Evolutionary conservation across 345 rosid genomes (phyloP), one percentile per base, ranked within the genome.

Genomic region (Mangifera indica): DNA sequence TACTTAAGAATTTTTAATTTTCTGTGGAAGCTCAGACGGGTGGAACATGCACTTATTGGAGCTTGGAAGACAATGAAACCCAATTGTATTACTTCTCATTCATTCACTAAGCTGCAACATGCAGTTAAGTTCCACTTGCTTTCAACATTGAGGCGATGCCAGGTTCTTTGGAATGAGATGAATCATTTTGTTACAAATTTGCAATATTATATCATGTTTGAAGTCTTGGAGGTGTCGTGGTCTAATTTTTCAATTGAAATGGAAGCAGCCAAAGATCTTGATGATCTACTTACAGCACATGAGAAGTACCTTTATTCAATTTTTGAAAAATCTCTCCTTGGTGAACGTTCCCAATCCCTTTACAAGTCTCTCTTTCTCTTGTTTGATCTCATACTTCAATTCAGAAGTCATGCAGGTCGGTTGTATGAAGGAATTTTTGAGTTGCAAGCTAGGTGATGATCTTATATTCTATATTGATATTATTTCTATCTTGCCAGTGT

Each of bases 51-150:
- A 11, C 97, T 92, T 29, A 92, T 89, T 60, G 97, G 98, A 72
- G 88, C 93, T 62, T 92, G 99, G 98, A 95, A 95, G 91, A 89
- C 97, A 1, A 92, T 95, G 99, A 95, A 95, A 79, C 99, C 99
- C 60, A 95, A 95, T 72, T 94, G 97, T 74, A 86, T 92, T 70
- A 85, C 98, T 62, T 88, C 97, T 60, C 85, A 84, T 74, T 87
- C 94, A 17, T 92, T 93, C 72, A 81, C 79, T 54, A 91, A 93
- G 84, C 85, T 88, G 76, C 94, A 89, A 75, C 71, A 70, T 46
- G 87, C 88, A 1, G 96, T 92, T 72, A 92, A 88, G 77, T 60
- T 83, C 74, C 97, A 85, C 71, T 81, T 95, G 69, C 96, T 89
- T 76, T 88, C 96, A 70, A 89, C 96, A 10, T 72, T 91, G 79